These are phyloP conservation scores for Saccharomyces hybrid DNA, from an alignment of 1,139 yeast genomes.

Conservation along the genomic window DNA sequence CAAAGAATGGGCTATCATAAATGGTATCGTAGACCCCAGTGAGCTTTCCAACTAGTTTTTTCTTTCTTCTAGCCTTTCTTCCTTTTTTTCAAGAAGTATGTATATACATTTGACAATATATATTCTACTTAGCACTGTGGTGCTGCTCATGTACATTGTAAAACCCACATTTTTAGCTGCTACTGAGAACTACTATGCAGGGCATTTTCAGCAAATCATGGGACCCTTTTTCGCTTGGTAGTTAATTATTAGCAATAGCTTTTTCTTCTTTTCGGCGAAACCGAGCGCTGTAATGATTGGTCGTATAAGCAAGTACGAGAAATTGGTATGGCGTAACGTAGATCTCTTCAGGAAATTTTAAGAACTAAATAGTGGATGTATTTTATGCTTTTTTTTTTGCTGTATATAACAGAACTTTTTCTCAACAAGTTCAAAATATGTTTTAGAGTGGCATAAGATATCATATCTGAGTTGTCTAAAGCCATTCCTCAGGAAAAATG, in stretches of 20 bases:
- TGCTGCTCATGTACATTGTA: not conserved
- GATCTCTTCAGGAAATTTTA: not conserved
- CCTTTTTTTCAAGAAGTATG: not conserved
- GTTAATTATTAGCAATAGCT: not conserved
- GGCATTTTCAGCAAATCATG: not conserved
- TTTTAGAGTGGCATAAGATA: not conserved
- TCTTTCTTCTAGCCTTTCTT: not conserved
- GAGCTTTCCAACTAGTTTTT: constrained; percentile 4
- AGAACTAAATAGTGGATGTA: not conserved
- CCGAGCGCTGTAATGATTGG: not conserved
- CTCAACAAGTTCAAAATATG: not conserved
- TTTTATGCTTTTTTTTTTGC: too few species aligned
- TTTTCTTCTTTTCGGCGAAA: not conserved
- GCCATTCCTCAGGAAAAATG: not conserved
- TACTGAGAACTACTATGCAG: not conserved
- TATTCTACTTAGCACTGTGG: not conserved
- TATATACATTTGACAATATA: not conserved
- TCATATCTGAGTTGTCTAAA: not conserved
- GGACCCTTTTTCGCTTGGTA: not conserved
- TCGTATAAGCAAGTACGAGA: not conserved
- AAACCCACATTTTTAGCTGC: not conserved
- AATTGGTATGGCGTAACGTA: not conserved
- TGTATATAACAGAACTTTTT: not conserved
- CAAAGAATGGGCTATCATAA: constrained; percentile 68
- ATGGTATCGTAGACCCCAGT: constrained; percentile 49